phyloP scores from a whole-genome alignment of 129 eudicot genomes.

The Silybum marianum region DNA sequence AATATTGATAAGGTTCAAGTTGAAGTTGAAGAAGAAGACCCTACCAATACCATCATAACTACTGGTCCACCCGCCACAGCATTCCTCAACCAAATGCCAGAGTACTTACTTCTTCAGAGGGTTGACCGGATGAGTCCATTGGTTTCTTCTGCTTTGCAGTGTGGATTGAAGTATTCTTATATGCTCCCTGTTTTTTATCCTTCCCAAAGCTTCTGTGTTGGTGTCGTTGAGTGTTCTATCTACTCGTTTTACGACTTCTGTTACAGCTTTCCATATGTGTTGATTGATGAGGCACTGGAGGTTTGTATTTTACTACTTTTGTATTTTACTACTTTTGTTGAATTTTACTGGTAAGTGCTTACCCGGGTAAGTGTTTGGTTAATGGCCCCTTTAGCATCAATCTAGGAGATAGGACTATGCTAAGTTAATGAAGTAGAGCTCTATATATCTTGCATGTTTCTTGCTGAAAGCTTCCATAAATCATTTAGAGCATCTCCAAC shows the following conservation, averaged over 20 bases:
- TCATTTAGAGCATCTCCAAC: no score
- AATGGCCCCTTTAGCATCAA: no score
- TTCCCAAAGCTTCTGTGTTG: background rate
- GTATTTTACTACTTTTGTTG: no score
- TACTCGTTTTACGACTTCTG: background rate
- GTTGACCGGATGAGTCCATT: background rate
- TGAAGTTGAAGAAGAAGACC: no score
- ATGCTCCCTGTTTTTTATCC: background rate
- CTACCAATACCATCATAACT: no score
- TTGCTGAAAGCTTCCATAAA: no score
- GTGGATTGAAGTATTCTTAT: background rate
- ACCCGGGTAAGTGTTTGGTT: no score
- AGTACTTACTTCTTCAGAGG: background rate
- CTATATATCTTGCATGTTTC: no score
- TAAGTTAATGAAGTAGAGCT: no score
- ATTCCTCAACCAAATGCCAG: background rate
- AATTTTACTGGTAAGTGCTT: no score
- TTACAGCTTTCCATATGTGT: background rate
- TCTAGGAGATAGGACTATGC: no score
- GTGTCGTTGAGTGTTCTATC: slow-evolving; percentile 7
- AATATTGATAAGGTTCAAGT: background rate
- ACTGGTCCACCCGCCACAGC: background rate
- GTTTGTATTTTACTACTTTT: background rate
- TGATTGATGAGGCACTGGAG: background rate
- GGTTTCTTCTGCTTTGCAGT: background rate